Base-by-base conservation (phyloP, 768 basidiomycete genomes). In the Leccinum variicolor region DNA sequence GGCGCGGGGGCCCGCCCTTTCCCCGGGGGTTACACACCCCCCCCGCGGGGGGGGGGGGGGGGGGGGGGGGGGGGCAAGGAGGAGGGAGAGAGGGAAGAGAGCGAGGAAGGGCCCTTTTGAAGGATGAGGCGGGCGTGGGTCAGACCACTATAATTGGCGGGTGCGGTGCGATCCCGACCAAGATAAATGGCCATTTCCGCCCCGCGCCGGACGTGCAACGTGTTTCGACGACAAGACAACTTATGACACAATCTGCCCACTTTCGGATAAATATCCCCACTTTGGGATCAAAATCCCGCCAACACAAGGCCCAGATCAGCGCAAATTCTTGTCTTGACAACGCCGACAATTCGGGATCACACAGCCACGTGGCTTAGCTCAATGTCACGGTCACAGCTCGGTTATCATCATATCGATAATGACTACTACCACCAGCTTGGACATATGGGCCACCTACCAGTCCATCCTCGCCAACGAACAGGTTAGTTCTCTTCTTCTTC, bases 141-240 rank as follows among this genome's bases (percentile, higher is more conserved):
- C 69, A 72, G 76, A 72, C 75, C 67, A 66, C 72, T 74, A 75
- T 72, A 78, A 74, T 72, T 77, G 79, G 78, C 77, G 78, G 77
- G 78, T 74, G 76, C 78, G 76, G 78, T 76, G 78, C 78, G 74
- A 77, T 74, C 73, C 78, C 75, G 76, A 79, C 77, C 75, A 78
- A 43, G 76, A 76, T 77, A 75, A 71, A 68, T 68, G 77, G 79
- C 77, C 77, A 75, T 77, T 78, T 75, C 69, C 71, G 78, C 79
- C 82, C 83, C 81, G 66, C 66, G 86, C 85, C 77, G 78, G 76
- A 81, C 82, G 80, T 81, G 80, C 84, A 86, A 88, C 86, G 86
- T 88, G 85, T 86, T 86, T 81, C 84, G 82, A 77, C 79, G 79
- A 77, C 77, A 79, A 77, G 76, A 70, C 64, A 66, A 52, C 57